Evolutionary conservation across 2,329 filamentous ascomycete species (phyloP).

Genomic region (Torrubiella hemipterigena): DNA sequence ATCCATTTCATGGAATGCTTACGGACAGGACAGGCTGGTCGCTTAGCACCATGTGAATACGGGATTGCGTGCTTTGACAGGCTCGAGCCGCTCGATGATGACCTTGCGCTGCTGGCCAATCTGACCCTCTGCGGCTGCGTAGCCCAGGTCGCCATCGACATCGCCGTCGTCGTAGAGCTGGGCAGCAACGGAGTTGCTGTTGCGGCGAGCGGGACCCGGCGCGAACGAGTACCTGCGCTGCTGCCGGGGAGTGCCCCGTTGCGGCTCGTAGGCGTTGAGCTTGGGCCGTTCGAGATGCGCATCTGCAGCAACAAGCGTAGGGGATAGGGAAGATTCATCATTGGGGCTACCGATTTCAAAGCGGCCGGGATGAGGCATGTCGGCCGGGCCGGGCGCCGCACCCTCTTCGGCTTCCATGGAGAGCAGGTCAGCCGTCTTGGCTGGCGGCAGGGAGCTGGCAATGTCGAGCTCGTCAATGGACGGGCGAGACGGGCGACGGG

Average conservation of each 20-base stretch:
- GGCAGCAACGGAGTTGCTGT: conserved; percentile 39
- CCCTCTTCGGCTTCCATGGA: conserved; percentile 29
- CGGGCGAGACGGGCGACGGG: conserved; percentile 15
- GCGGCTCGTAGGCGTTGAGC: conserved; percentile 31
- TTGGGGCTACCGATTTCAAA: conserved; percentile 52
- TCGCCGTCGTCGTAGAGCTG: conserved; percentile 58
- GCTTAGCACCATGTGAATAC: conserved; percentile 92
- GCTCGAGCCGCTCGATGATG: conserved; percentile 90
- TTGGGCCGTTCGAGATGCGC: conserved; percentile 5
- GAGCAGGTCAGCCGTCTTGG: conserved; percentile 50
- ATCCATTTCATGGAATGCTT: too few relatives aligned
- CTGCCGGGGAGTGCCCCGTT: conserved; percentile 24
- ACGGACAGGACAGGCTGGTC: conserved; percentile 2
- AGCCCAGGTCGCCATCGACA: conserved; percentile 84
- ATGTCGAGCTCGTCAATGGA: conserved; percentile 83
- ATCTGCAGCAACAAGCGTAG: conserved; percentile 14
- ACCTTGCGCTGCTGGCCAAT: conserved; percentile 86
- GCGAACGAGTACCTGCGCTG: conserved; percentile 44
- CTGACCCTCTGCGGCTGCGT: conserved; percentile 86
- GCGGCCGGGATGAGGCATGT: conserved; percentile 63
- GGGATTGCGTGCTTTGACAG: conserved; percentile 88
- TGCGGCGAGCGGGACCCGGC: conserved; percentile 32
- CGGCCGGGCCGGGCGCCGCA: conserved; percentile 40
- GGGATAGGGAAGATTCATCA: conserved; percentile 26
- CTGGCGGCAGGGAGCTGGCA: conserved; percentile 22